Evolutionary conservation across 805 yeast genomes (phyloP), one percentile per base, ranked within the genome.

Genomic region (Nakazawaea sp.): DNA sequence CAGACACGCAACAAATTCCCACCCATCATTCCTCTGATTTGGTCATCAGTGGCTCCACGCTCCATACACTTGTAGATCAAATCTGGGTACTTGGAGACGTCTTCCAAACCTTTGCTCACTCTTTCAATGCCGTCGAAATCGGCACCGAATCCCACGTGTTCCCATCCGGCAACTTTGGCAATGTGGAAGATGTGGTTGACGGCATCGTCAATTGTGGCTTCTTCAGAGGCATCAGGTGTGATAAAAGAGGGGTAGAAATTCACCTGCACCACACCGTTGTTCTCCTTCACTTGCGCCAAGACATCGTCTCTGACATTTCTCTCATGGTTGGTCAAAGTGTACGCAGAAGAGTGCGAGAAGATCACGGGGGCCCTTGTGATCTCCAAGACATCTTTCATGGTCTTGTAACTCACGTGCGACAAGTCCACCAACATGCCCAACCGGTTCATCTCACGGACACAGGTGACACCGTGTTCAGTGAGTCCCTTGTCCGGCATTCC

Each of bases 351-450:
- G 44, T 68, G 73, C 1, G 68, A 61, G 48, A 62, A 67, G 3
- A 68, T 58, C 3, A 67, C 70, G 1, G 73, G 73, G 2, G 69
- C 51, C 34, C 51, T 40, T 1, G 69, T 51, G 4, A 59, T 46
- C 12, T 48, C 53, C 34, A 67, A 47, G 10, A 61, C 59, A 45
- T 70, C 72, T 31, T 53, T 30, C 68, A 69, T 69, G 2, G 75
- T 69, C 42, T 66, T 57, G 30, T 62, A 51, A 28, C 70, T 63
- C 21, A 67, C 73, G 48, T 70, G 76, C 15, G 70, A 60, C 18
- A 70, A 51, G 46, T 70, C 76, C 9, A 68, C 71, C 44, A 69
- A 54, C 64, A 70, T 65, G 1, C 76, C 75, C 12, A 70, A 43
- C 34, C 72, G 55, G 44, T 68, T 68, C 75, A 70, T 68, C 44